phyloP scores from a whole-genome alignment of 441 rosid genomes.

The Pelargonium fulgidum region DNA sequence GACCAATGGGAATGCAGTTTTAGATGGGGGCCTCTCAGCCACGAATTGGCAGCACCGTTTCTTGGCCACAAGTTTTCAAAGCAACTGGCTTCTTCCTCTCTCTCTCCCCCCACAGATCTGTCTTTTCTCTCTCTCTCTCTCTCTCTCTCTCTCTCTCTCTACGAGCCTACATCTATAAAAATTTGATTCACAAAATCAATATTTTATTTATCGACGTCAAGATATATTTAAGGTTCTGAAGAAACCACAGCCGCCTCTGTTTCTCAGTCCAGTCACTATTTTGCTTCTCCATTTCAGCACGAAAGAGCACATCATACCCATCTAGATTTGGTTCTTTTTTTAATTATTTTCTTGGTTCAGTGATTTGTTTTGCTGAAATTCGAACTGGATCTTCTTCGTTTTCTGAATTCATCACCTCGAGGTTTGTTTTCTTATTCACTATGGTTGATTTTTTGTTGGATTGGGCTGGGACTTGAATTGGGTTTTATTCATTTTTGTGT shows the following conservation, averaged over 20 bases:
- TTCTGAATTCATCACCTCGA: not conserved
- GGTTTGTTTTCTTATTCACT: not conserved
- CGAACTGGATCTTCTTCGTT: not conserved
- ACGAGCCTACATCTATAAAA: not conserved
- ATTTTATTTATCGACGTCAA: not conserved
- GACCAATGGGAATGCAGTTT: slow-evolving; percentile 24
- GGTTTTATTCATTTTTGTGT: too few species aligned
- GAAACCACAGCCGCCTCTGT: slow-evolving; percentile 1
- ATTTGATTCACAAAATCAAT: not conserved
- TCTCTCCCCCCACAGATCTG: too few species aligned
- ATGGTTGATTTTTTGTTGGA: too few species aligned
- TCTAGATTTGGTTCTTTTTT: not conserved
- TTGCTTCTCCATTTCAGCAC: not conserved
- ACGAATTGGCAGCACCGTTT: slow-evolving; percentile 26
- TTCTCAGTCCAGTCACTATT: not conserved
- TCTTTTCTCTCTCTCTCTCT: too few species aligned
- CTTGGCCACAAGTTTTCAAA: not conserved
- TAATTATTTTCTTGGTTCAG: not conserved
- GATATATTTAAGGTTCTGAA: not conserved
- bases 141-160: not conserved
- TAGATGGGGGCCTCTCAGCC: slow-evolving; percentile 41
- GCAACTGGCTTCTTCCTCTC: too few species aligned
- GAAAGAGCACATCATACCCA: not conserved
- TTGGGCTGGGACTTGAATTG: too few species aligned
- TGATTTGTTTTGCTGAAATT: not conserved